Conservation (phyloP, 2,329 filamentous ascomycete species). For the Paraconiothyrium brasiliense region DNA sequence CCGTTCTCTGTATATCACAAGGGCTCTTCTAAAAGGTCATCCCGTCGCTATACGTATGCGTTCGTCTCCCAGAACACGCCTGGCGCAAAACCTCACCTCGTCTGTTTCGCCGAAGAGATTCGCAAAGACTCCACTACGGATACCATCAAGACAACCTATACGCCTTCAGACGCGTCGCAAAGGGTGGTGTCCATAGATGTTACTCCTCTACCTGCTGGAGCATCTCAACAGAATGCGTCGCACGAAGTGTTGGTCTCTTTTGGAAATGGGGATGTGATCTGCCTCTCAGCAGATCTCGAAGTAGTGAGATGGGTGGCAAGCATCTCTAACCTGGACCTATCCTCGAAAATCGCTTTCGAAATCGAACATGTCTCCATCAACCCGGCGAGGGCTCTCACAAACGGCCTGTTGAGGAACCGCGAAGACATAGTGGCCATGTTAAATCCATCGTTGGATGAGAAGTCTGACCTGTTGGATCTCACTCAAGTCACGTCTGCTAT, state of each 20-base stretch:
- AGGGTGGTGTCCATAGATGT: constrained; percentile 43
- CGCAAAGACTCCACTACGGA: constrained; percentile 43
- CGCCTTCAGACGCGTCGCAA: constrained; percentile 33
- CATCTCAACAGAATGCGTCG: constrained; percentile 26
- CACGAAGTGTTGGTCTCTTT: constrained; percentile 66
- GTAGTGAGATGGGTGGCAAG: constrained; percentile 44
- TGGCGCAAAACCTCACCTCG: constrained; percentile 60
- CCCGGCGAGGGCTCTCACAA: constrained; percentile 52
- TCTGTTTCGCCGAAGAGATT: constrained; percentile 64
- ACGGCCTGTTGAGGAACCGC: constrained; percentile 56
- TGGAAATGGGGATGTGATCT: constrained; percentile 68
- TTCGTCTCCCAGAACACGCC: constrained; percentile 58
- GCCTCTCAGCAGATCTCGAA: constrained; percentile 65
- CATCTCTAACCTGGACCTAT: constrained; percentile 27
- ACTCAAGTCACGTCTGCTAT: constrained; percentile 48
- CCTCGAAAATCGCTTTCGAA: constrained; percentile 27
- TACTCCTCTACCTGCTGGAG: constrained; percentile 36
- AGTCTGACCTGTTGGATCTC: constrained; percentile 45
- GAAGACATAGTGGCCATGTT: constrained; percentile 55
- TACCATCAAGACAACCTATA: constrained; percentile 46
- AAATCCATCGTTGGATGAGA: constrained; percentile 36
- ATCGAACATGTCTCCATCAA: constrained; percentile 47
- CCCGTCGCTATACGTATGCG: constrained; percentile 66
- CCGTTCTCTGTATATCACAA: constrained; percentile 68
- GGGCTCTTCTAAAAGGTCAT: constrained; percentile 51